Conservation (phyloP, 768 basidiomycete genomes). For the Tylopilus rubrobrunneus region DNA sequence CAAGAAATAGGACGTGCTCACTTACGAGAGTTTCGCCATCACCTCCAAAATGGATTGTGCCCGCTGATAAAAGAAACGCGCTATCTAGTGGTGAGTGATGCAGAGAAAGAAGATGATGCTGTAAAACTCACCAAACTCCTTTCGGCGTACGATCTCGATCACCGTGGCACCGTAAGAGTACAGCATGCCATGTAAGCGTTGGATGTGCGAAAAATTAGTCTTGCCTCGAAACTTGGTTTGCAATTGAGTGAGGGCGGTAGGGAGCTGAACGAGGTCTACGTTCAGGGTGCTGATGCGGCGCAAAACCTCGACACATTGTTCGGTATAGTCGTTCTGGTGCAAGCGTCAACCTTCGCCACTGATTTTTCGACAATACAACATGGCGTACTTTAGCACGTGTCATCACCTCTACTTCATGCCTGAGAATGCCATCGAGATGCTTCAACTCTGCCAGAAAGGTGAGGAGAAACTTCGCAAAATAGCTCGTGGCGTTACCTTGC, state of each 20-base stretch:
- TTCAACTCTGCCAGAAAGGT: conserved; percentile 50
- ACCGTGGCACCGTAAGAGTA: conserved; percentile 92
- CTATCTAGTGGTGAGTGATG: conserved; percentile 34
- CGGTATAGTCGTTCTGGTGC: conserved; percentile 66
- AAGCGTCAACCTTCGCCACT: background rate
- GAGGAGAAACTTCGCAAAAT: background rate
- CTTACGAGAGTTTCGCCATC: conserved; percentile 84
- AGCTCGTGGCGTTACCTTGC: conserved; percentile 40
- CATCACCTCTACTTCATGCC: conserved; percentile 57
- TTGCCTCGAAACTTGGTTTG: conserved; percentile 71
- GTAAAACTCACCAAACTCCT: conserved; percentile 71
- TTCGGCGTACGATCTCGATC: conserved; percentile 85
- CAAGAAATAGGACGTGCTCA: conserved; percentile 10
- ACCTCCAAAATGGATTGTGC: conserved; percentile 79
- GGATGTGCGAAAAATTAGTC: conserved; percentile 88
- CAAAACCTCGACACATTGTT: conserved; percentile 59
- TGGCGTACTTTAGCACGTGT: conserved; percentile 49
- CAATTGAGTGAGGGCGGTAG: conserved; percentile 56
- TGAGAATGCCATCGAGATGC: conserved; percentile 56
- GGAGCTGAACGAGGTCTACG: conserved; percentile 73
- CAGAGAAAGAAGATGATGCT: background rate
- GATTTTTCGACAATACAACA: background rate
- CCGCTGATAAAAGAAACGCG: conserved; percentile 75
- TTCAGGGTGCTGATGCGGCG: conserved; percentile 79
- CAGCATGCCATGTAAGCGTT: conserved; percentile 82